These are phyloP conservation scores for Epicoccum sorghinum DNA, from an alignment of 2,329 filamentous ascomycete species.

Conservation along the genomic window DNA sequence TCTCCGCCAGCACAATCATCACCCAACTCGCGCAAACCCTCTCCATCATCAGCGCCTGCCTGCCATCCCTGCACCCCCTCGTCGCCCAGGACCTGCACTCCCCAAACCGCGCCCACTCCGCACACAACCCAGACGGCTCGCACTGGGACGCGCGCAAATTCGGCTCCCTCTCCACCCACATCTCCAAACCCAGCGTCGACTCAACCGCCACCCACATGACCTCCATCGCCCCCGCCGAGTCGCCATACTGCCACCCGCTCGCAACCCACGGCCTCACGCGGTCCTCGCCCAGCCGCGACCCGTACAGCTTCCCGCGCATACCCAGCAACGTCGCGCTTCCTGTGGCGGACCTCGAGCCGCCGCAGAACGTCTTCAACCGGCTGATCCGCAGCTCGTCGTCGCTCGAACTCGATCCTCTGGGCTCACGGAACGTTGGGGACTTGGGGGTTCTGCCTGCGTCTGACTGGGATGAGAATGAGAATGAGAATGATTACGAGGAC, in stretches of 20 bases:
- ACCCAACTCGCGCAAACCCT: conserved; percentile 39
- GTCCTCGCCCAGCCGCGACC: conserved; percentile 26
- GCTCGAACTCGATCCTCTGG: conserved; percentile 19
- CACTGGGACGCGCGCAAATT: conserved; percentile 6
- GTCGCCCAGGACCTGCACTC: conserved; percentile 14
- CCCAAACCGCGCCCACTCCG: not conserved
- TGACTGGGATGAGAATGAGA: conserved; percentile 15
- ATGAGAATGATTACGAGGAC: not conserved
- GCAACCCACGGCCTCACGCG: conserved; percentile 38
- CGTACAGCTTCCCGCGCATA: conserved; percentile 26
- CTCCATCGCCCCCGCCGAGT: not conserved
- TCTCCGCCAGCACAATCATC: conserved; percentile 30
- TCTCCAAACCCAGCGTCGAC: not conserved
- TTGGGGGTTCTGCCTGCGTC: conserved; percentile 18
- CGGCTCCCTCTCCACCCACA: conserved; percentile 1
- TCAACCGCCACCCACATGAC: not conserved
- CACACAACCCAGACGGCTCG: not conserved
- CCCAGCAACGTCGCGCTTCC: conserved; percentile 26
- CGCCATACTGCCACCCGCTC: conserved; percentile 34
- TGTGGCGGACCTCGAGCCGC: conserved; percentile 13
- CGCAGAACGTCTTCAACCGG: conserved; percentile 35
- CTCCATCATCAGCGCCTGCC: conserved; percentile 36
- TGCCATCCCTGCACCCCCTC: conserved; percentile 27
- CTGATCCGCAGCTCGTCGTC: conserved; percentile 9
- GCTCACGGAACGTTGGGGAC: conserved; percentile 22